Percentiles rank a stretch among this genome's conserved stretches.
These are phyloP conservation scores for Glycyrrhiza uralensis DNA, from an alignment of 306 rosid species.

Conservation along the genomic window DNA sequence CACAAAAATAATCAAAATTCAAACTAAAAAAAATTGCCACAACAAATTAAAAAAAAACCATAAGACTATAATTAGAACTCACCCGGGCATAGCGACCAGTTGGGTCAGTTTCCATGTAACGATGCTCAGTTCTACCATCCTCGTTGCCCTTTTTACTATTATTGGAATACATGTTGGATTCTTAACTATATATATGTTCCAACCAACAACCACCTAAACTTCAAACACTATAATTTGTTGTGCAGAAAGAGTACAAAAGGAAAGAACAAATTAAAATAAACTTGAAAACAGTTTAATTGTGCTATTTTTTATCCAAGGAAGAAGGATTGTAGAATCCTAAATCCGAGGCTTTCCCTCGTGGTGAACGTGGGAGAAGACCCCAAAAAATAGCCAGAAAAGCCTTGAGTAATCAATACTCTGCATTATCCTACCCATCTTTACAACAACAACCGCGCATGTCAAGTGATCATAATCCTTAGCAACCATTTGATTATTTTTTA, in stretches of 20 bases:
- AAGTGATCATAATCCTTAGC: conserved; percentile 40
- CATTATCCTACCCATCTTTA: conserved; percentile 56
- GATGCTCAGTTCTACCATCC: conserved; percentile 28
- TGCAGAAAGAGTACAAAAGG: neutral
- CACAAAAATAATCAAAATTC: neutral
- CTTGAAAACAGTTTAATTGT: neutral
- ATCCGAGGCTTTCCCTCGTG: conserved; percentile 71
- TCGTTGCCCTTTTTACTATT: conserved; percentile 32
- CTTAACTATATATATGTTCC: neutral
- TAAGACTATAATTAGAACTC: conserved; percentile 15
- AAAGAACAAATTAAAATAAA: neutral
- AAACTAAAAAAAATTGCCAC: conserved; percentile 1
- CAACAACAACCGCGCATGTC: conserved; percentile 37
- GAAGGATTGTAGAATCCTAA: conserved; percentile 30
- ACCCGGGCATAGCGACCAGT: conserved; percentile 81
- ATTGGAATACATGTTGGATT: conserved; percentile 39
- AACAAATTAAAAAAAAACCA: too few relatives aligned
- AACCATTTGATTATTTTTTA: conserved; percentile 39
- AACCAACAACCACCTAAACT: conserved; percentile 15
- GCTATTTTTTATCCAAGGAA: neutral
- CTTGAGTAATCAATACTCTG: conserved; percentile 54
- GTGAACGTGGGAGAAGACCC: conserved; percentile 53
- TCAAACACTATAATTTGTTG: neutral
- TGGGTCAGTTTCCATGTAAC: conserved; percentile 72
- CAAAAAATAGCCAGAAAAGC: conserved; percentile 65